phyloP scores from a whole-genome alignment of 2,329 filamentous ascomycete species.

The Hysterium pulicare region DNA sequence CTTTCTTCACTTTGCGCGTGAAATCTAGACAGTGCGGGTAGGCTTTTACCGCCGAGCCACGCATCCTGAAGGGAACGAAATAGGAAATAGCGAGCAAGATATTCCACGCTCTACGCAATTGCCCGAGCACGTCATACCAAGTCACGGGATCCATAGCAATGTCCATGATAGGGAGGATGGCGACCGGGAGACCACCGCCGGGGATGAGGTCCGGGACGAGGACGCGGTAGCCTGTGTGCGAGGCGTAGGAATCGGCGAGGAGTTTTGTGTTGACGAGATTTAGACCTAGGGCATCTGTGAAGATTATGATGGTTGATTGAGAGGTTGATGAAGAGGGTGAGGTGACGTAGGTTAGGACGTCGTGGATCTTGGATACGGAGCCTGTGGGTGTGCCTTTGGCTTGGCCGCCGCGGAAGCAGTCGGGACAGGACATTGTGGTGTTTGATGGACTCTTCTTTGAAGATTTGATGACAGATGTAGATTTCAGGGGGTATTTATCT shows the following conservation, averaged over 20 bases:
- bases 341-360: slow-evolving; percentile 20
- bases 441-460: too few relatives aligned
- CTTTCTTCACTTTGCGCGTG: slow-evolving; percentile 9
- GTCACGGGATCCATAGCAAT: slow-evolving; percentile 4
- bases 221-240: slow-evolving; percentile 13
- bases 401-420: slow-evolving; percentile 20
- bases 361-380: slow-evolving; percentile 14
- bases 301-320: slow-evolving; percentile 21
- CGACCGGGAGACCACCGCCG: slow-evolving; percentile 12
- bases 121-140: slow-evolving; percentile 2
- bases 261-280: slow-evolving; percentile 21
- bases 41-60: slow-evolving; percentile 8
- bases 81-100: slow-evolving; percentile 3
- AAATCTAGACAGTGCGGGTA: slow-evolving; percentile 5
- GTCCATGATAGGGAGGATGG: slow-evolving; percentile 13
- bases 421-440: slow-evolving; percentile 21
- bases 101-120: slow-evolving; percentile 2
- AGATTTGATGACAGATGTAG: too few relatives aligned
- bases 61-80: slow-evolving; percentile 16
- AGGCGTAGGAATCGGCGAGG: slow-evolving; percentile 21
- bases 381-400: slow-evolving; percentile 17
- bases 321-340: slow-evolving; percentile 17
- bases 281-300: slow-evolving; percentile 24
- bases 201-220: slow-evolving; percentile 23
- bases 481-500: too few relatives aligned